Conservation (phyloP, 2,329 filamentous ascomycete species). For the Ophiocordyceps sinensis region DNA sequence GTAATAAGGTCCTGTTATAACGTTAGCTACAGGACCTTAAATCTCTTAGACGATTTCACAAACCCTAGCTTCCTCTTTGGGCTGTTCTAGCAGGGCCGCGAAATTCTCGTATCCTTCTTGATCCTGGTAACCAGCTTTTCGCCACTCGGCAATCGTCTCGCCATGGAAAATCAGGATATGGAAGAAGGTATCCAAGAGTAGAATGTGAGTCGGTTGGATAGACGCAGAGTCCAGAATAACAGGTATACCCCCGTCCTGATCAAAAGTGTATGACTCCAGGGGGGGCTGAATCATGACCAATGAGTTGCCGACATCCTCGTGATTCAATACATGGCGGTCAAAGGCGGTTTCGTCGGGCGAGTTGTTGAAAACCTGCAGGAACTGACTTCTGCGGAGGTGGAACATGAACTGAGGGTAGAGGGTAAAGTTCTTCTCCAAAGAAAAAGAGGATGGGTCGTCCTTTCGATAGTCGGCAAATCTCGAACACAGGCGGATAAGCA, state of each 20-base stretch:
- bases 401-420: conserved; percentile 99
- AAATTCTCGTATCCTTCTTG: conserved; percentile 99
- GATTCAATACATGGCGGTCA: conserved; percentile 90
- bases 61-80: conserved; percentile 92
- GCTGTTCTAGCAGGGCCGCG: conserved; percentile 70
- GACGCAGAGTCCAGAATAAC: conserved; percentile 94
- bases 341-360: conserved; percentile 99
- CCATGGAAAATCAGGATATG: conserved; percentile 99
- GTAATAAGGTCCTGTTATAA: conserved; percentile 72
- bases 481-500: conserved; percentile 93
- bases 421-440: conserved; percentile 96
- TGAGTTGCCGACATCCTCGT: conserved; percentile 93
- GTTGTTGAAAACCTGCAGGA: conserved; percentile 98
- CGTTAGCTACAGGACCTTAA: conserved; percentile 5
- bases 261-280: conserved; percentile 91
- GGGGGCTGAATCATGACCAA: conserved; percentile 99
- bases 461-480: conserved; percentile 96
- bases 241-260: conserved; percentile 82
- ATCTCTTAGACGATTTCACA: conserved; percentile 16
- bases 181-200: conserved; percentile 97
- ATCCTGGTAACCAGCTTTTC: conserved; percentile 93
- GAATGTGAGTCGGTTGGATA: conserved; percentile 85
- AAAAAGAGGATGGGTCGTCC: conserved; percentile 94
- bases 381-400: conserved; percentile 90
- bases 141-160: conserved; percentile 95